phyloP scores from a whole-genome alignment of 2,329 filamentous ascomycete genomes.

The Sporothrix euskadiensis region DNA sequence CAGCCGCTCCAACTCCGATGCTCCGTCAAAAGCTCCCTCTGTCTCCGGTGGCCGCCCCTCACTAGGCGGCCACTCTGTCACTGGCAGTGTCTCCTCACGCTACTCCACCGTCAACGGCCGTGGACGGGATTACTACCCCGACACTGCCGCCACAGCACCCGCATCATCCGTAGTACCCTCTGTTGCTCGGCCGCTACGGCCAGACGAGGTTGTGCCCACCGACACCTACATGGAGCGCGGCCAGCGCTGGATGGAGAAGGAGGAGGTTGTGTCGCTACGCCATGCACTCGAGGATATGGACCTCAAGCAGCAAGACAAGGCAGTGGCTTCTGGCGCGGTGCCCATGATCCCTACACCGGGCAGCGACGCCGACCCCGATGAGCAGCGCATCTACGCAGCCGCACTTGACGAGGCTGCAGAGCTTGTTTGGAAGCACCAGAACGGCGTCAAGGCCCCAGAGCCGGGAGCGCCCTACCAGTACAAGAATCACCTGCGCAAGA shows the following conservation, averaged over 20 bases:
- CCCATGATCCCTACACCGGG: constrained; percentile 33
- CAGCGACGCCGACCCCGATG: constrained; percentile 57
- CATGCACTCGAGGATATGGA: constrained; percentile 75
- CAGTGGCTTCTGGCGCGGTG: neutral
- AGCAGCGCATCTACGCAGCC: constrained; percentile 64
- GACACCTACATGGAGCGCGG: constrained; percentile 72
- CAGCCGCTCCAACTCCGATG: constrained; percentile 34
- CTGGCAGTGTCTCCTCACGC: constrained; percentile 52
- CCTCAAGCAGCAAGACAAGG: constrained; percentile 43
- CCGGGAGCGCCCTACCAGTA: constrained; percentile 68
- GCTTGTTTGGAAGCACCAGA: constrained; percentile 74
- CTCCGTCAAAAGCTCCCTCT: neutral
- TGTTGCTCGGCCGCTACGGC: constrained; percentile 48
- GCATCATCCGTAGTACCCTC: neutral
- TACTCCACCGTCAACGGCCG: constrained; percentile 49
- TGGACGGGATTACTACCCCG: constrained; percentile 56
- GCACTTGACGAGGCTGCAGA: constrained; percentile 77
- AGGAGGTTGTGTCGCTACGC: constrained; percentile 69
- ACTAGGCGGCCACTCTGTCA: constrained; percentile 44
- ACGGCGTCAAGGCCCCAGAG: constrained; percentile 55
- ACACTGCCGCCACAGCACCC: constrained; percentile 37
- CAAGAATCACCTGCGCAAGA: constrained; percentile 66
- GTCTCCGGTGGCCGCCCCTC: constrained; percentile 24
- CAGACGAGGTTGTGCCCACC: constrained; percentile 63
- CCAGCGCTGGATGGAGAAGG: constrained; percentile 77